phyloP scores from a whole-genome alignment of 257 asterid species.

The Ballota nigra region DNA sequence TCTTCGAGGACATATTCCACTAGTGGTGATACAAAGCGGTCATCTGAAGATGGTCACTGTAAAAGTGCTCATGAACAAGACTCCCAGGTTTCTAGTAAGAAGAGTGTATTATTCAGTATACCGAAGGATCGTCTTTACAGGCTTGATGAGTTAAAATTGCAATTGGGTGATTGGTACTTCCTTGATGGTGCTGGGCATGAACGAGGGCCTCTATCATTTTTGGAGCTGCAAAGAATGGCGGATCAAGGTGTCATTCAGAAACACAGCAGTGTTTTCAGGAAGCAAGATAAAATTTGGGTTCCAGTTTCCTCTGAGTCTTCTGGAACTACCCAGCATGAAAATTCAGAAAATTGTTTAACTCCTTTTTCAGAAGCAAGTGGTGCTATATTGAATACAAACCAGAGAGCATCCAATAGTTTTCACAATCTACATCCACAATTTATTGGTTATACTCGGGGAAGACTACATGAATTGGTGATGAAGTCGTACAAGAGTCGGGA shows the following conservation, averaged over 20 bases:
- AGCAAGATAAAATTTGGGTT: slow-evolving; percentile 86
- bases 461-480: slow-evolving; percentile 97
- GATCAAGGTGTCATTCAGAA: slow-evolving; percentile 77
- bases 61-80: slow-evolving; percentile 57
- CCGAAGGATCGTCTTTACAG: slow-evolving; percentile 71
- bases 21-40: slow-evolving; percentile 63
- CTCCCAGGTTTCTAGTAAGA: slow-evolving; percentile 51
- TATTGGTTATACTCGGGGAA: slow-evolving; percentile 90
- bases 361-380: slow-evolving; percentile 36
- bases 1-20: slow-evolving; percentile 46
- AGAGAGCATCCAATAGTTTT: slow-evolving; percentile 43
- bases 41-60: slow-evolving; percentile 62
- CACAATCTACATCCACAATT: slow-evolving; percentile 87
- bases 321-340: slow-evolving; percentile 34
- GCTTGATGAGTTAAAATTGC: slow-evolving; percentile 67
- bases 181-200: slow-evolving; percentile 98
- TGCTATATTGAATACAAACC: slow-evolving; percentile 27
- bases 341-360: slow-evolving; percentile 24
- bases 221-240: slow-evolving; percentile 79
- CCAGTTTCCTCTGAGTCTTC: slow-evolving; percentile 56
- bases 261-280: slow-evolving; percentile 77
- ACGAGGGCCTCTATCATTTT: slow-evolving; percentile 78
- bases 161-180: slow-evolving; percentile 90
- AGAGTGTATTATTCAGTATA: slow-evolving; percentile 33
- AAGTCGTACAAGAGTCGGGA: slow-evolving; percentile 96